A percentile compares a stretch with the other conserved stretches of the same genome.
phyloP scores from a whole-genome alignment of 805 yeast genomes.

The Hanseniaspora thailandica region DNA sequence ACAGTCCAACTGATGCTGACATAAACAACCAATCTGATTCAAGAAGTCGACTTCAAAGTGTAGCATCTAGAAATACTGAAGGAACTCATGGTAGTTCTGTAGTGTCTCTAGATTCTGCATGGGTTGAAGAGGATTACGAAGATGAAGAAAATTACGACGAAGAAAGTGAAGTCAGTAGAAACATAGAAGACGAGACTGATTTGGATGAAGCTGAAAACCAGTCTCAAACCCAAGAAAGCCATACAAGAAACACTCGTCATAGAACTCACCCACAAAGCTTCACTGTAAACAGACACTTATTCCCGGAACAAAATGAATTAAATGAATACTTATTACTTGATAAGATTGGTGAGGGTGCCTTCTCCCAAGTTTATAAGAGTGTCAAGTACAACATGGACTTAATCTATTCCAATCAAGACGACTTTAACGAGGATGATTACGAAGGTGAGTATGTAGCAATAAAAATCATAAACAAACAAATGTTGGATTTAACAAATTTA shows the following conservation, averaged over 20 bases:
- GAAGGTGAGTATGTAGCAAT: slow-evolving; percentile 33
- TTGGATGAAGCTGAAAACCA: slow-evolving; percentile 15
- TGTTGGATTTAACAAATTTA: slow-evolving; percentile 44
- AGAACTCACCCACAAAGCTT: slow-evolving; percentile 5
- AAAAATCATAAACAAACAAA: slow-evolving; percentile 55
- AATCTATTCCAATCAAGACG: slow-evolving; percentile 14
- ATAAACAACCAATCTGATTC: background rate
- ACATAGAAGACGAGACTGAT: slow-evolving; percentile 17
- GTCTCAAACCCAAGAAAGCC: background rate
- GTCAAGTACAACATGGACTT: slow-evolving; percentile 19
- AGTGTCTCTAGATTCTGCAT: slow-evolving; percentile 5
- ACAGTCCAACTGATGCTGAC: background rate
- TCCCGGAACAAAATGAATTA: slow-evolving; percentile 30
- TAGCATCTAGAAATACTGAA: slow-evolving; percentile 8
- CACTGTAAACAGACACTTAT: slow-evolving; percentile 22
- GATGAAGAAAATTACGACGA: slow-evolving; percentile 16
- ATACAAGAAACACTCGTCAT: background rate
- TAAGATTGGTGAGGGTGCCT: slow-evolving; percentile 73
- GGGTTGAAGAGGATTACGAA: slow-evolving; percentile 10
- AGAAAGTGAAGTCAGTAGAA: slow-evolving; percentile 12
- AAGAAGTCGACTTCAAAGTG: background rate
- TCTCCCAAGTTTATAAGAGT: slow-evolving; percentile 62
- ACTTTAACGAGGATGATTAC: slow-evolving; percentile 17
- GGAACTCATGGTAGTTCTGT: slow-evolving; percentile 10
- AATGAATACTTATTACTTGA: slow-evolving; percentile 32